phyloP scores from a whole-genome alignment of 148 eudicot genomes.

The Amaranthus hypochondriacus region DNA sequence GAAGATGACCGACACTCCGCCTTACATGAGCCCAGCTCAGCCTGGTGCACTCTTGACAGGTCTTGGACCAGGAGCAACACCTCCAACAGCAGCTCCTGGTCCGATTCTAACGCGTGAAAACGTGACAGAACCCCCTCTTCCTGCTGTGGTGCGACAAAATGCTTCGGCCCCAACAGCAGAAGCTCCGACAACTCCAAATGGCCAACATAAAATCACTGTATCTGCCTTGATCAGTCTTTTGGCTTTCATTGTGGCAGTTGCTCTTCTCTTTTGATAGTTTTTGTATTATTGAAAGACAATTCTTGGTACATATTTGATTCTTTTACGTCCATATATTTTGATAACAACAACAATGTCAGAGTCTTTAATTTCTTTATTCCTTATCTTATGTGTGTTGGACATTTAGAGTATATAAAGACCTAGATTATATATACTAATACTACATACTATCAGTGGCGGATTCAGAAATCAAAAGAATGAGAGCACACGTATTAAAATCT shows the following conservation, averaged over 20 bases:
- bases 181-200: conserved; percentile 11
- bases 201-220: conserved; percentile 17
- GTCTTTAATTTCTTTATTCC: too few species aligned
- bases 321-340: not conserved
- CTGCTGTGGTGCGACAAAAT: conserved; percentile 7
- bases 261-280: conserved; percentile 19
- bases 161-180: conserved; percentile 15
- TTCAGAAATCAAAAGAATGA: too few species aligned
- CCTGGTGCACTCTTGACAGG: conserved; percentile 41
- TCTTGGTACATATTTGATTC: conserved; percentile 19
- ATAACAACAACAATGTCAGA: too few species aligned
- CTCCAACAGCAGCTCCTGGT: conserved; percentile 68
- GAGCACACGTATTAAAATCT: too few species aligned
- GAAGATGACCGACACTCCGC: conserved; percentile 28
- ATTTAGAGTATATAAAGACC: too few species aligned
- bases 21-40: conserved; percentile 50
- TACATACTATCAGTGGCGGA: too few species aligned
- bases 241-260: conserved; percentile 16
- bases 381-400: too few species aligned
- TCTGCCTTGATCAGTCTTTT: conserved; percentile 16
- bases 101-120: conserved; percentile 47
- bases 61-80: conserved; percentile 16
- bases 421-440: too few species aligned
- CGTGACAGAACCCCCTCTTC: conserved; percentile 61
- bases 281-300: not conserved